phyloP scores from a whole-genome alignment of 768 basidiomycete genomes.

The Collybia sp. region DNA sequence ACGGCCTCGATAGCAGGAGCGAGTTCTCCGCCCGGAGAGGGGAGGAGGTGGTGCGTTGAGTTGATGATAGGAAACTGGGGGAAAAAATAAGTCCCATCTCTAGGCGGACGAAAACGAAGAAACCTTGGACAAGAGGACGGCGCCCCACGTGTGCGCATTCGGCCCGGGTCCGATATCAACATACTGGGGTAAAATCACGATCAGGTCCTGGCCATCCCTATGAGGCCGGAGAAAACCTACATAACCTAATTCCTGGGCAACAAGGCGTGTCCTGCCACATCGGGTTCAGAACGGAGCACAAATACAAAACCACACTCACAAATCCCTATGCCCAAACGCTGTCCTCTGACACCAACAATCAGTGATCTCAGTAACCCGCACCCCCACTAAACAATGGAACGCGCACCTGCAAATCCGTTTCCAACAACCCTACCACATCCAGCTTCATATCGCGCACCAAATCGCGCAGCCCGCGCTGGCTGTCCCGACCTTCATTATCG shows the following conservation, averaged over 20 bases:
- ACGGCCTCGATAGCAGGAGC: slow-evolving; percentile 88
- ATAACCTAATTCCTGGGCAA: slow-evolving; percentile 76
- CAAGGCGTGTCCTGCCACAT: slow-evolving; percentile 60
- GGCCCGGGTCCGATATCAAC: slow-evolving; percentile 86
- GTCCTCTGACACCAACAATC: slow-evolving; percentile 47
- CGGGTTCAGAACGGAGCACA: slow-evolving; percentile 16
- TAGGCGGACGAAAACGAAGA: not conserved
- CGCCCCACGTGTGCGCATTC: slow-evolving; percentile 88
- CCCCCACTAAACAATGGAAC: slow-evolving; percentile 17
- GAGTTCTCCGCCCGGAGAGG: slow-evolving; percentile 82
- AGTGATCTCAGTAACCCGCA: not conserved
- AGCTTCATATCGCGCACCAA: slow-evolving; percentile 64
- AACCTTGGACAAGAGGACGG: slow-evolving; percentile 75
- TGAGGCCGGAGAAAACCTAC: slow-evolving; percentile 40
- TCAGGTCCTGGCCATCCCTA: slow-evolving; percentile 24
- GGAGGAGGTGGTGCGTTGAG: slow-evolving; percentile 81
- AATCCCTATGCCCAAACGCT: slow-evolving; percentile 76
- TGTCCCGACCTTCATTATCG: slow-evolving; percentile 66
- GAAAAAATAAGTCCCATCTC: slow-evolving; percentile 16
- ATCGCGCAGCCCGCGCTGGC: slow-evolving; percentile 10
- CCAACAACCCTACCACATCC: slow-evolving; percentile 80
- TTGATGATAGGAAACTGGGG: slow-evolving; percentile 81
- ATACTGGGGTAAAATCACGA: slow-evolving; percentile 41
- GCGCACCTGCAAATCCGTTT: slow-evolving; percentile 82
- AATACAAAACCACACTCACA: slow-evolving; percentile 37